A percentile compares a stretch with the other conserved stretches of the same genome.
Conservation (phyloP, 768 basidiomycete genomes). For the Lactarius evosmus region DNA sequence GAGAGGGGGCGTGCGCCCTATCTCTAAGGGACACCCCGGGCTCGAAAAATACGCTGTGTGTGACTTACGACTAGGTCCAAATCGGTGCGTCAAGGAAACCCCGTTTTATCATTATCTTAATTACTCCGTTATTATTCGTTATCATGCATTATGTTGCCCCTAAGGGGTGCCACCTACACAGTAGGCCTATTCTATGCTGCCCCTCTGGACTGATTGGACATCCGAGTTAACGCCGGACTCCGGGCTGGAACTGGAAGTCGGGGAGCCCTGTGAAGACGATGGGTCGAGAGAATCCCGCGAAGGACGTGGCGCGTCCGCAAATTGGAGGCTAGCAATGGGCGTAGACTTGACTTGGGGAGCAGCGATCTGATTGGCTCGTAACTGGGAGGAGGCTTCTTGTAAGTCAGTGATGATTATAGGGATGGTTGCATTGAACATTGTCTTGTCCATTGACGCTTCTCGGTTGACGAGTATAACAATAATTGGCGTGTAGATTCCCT, state of each 20-base stretch:
- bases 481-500: background rate
- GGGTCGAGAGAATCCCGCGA: background rate
- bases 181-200: background rate
- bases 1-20: background rate
- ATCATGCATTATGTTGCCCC: too few species aligned
- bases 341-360: background rate
- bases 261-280: background rate
- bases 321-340: background rate
- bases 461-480: background rate
- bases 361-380: background rate
- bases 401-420: background rate
- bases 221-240: background rate
- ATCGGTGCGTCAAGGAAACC: background rate
- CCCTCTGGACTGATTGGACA: background rate
- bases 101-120: too few species aligned
- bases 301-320: background rate
- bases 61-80: background rate
- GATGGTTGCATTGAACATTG: background rate
- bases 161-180: background rate
- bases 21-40: background rate
- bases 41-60: too few species aligned
- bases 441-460: background rate
- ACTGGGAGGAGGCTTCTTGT: background rate
- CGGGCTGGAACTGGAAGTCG: background rate
- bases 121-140: too few species aligned